Evolutionary conservation across 2,329 filamentous ascomycete genomes (phyloP).

Genomic region (Xylaria sp.): DNA sequence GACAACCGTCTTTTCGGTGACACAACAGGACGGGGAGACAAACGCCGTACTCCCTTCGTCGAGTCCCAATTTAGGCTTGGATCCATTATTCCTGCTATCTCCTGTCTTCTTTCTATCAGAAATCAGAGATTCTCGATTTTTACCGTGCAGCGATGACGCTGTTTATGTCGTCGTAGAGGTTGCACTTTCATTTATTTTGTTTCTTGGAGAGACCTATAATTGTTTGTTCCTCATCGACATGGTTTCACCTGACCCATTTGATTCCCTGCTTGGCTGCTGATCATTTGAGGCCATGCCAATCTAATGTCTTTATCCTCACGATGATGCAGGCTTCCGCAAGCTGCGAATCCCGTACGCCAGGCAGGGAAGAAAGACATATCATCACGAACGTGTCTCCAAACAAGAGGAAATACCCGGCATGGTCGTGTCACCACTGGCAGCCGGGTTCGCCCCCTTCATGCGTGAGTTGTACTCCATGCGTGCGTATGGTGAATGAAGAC

Average conservation of each 20-base stretch:
- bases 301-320: conserved; percentile 19
- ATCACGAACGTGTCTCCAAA: neutral
- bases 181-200: conserved; percentile 9
- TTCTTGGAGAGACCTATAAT: conserved; percentile 1
- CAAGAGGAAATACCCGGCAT: neutral
- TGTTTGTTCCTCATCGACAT: neutral
- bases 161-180: neutral
- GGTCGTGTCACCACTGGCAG: conserved; percentile 2
- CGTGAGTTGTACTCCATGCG: neutral
- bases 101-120: no score
- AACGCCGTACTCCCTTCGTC: conserved; percentile 21
- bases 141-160: conserved; percentile 5
- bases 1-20: conserved; percentile 9
- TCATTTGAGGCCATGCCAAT: conserved; percentile 5
- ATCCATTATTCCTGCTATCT: neutral
- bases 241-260: conserved; percentile 3
- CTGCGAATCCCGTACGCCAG: neutral
- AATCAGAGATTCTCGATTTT: neutral
- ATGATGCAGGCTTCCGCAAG: conserved; percentile 21
- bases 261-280: conserved; percentile 18
- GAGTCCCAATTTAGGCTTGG: conserved; percentile 4
- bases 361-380: neutral
- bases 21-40: conserved; percentile 11
- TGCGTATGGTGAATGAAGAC: neutral
- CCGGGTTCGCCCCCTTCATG: neutral